A percentile compares a stretch with the other conserved stretches of the same genome.
phyloP scores from a whole-genome alignment of 2,329 filamentous ascomycete species.

The Scorias spongiosa region DNA sequence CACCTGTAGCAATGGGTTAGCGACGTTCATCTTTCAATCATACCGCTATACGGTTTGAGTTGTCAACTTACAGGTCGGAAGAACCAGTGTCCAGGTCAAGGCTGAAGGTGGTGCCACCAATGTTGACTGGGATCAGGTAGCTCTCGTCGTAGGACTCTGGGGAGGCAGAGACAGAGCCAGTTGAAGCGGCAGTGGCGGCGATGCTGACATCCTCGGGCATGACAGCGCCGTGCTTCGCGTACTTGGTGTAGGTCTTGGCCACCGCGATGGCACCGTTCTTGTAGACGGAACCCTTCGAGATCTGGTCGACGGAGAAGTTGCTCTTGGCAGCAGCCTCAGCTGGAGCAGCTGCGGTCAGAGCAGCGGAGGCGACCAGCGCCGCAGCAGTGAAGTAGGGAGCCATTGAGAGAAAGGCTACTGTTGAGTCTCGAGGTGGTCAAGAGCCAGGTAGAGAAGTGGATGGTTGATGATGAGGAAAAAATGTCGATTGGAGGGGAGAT shows the following conservation, averaged over 20 bases:
- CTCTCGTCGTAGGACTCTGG: conserved; percentile 24
- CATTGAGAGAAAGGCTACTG: neutral
- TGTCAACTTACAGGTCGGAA: conserved; percentile 44
- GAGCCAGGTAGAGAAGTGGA: too few relatives aligned
- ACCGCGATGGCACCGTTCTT: conserved; percentile 25
- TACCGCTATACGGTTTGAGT: neutral
- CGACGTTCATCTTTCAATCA: neutral
- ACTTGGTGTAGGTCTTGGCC: conserved; percentile 27
- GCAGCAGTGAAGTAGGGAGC: conserved; percentile 4
- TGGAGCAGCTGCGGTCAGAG: conserved; percentile 16
- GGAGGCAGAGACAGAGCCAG: conserved; percentile 24
- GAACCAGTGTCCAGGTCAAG: conserved; percentile 59
- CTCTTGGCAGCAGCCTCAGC: conserved; percentile 11
- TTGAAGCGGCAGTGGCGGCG: conserved; percentile 21
- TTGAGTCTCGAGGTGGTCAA: too few relatives aligned
- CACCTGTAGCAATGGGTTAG: conserved; percentile 30
- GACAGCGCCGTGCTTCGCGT: conserved; percentile 14
- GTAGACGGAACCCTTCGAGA: conserved; percentile 12
- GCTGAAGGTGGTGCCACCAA: conserved; percentile 48
- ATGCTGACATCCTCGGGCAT: conserved; percentile 14
- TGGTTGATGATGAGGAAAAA: too few relatives aligned
- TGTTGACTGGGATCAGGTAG: conserved; percentile 39
- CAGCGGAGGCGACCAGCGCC: conserved; percentile 16
- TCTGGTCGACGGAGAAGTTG: conserved; percentile 17
- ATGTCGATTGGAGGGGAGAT: neutral